phyloP scores from a whole-genome alignment of 495 filamentous ascomycete genomes.

The Xylaria cubensis region DNA sequence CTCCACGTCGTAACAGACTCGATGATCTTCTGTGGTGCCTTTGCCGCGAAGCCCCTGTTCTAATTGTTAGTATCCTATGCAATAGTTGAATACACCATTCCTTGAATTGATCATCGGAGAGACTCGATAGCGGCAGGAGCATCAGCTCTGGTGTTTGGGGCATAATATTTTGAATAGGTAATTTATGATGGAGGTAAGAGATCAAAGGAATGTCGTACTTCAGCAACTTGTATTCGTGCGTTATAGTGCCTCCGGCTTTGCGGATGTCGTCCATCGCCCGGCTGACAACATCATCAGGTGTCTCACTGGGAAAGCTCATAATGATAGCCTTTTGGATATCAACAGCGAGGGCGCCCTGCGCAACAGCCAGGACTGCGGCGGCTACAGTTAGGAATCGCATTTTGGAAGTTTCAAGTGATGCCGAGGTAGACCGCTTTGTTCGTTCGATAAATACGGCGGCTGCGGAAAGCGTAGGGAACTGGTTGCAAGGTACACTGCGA shows the following conservation, averaged over 20 bases:
- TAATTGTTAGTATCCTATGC: slow-evolving; percentile 4
- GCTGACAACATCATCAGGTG: slow-evolving; percentile 70
- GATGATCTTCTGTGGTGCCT: slow-evolving; percentile 70
- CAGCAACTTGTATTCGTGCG: slow-evolving; percentile 64
- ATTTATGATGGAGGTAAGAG: not conserved
- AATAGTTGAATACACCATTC: not conserved
- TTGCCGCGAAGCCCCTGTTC: slow-evolving; percentile 76
- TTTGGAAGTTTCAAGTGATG: slow-evolving; percentile 32
- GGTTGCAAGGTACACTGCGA: slow-evolving; percentile 1
- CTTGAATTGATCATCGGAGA: slow-evolving; percentile 14
- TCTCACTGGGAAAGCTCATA: slow-evolving; percentile 76
- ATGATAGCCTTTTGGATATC: slow-evolving; percentile 73
- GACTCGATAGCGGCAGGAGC: not conserved
- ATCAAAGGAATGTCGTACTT: slow-evolving; percentile 51
- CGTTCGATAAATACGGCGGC: not conserved
- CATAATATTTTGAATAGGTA: not conserved
- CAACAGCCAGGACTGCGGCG: slow-evolving; percentile 60
- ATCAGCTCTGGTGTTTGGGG: not conserved
- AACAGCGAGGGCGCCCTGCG: slow-evolving; percentile 60
- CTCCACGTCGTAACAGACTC: slow-evolving; percentile 72
- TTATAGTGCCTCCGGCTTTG: slow-evolving; percentile 66
- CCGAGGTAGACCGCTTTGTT: not conserved
- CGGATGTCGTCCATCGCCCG: slow-evolving; percentile 74
- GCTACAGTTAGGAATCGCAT: slow-evolving; percentile 68
- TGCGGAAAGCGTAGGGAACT: slow-evolving; percentile 7